Conservation (phyloP, 768 basidiomycete genomes). For the Lepiota venenata region DNA sequence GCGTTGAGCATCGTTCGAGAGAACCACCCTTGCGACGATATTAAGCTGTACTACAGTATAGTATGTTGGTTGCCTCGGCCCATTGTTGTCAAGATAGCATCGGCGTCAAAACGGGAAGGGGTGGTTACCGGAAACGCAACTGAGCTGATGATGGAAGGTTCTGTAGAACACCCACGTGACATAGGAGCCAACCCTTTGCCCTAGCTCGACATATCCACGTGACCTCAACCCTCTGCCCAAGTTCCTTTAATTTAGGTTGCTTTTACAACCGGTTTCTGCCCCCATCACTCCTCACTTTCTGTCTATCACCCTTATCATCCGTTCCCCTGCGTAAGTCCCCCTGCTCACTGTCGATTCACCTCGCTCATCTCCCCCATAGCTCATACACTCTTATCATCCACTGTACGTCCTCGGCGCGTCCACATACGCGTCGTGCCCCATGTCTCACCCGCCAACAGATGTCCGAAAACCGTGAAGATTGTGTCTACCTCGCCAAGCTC, state of each 20-base stretch:
- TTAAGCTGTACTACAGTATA: neutral
- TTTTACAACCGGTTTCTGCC: slow-evolving; percentile 44
- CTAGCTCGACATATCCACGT: slow-evolving; percentile 34
- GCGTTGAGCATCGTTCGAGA: neutral
- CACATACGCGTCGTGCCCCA: slow-evolving; percentile 31
- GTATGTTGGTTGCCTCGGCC: neutral
- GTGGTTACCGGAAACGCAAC: neutral
- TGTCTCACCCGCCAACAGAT: slow-evolving; percentile 44
- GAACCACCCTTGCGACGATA: neutral
- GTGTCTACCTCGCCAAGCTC: slow-evolving; percentile 99
- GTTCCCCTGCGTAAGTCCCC: slow-evolving; percentile 40
- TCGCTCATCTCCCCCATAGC: neutral
- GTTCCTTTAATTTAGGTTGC: slow-evolving; percentile 61
- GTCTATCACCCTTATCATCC: slow-evolving; percentile 35
- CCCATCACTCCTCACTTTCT: slow-evolving; percentile 42
- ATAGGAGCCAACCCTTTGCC: slow-evolving; percentile 41
- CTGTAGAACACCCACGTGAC: slow-evolving; percentile 24
- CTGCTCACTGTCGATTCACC: slow-evolving; percentile 20
- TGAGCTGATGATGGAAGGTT: slow-evolving; percentile 15
- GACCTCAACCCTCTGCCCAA: slow-evolving; percentile 67
- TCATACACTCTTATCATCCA: slow-evolving; percentile 23
- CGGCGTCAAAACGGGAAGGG: neutral
- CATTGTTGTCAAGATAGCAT: neutral
- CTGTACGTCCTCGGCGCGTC: slow-evolving; percentile 45
- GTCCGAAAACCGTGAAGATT: slow-evolving; percentile 89